Base-by-base conservation (phyloP, 2,329 filamentous ascomycete species). In the Penicillium fuscoglaucum region DNA sequence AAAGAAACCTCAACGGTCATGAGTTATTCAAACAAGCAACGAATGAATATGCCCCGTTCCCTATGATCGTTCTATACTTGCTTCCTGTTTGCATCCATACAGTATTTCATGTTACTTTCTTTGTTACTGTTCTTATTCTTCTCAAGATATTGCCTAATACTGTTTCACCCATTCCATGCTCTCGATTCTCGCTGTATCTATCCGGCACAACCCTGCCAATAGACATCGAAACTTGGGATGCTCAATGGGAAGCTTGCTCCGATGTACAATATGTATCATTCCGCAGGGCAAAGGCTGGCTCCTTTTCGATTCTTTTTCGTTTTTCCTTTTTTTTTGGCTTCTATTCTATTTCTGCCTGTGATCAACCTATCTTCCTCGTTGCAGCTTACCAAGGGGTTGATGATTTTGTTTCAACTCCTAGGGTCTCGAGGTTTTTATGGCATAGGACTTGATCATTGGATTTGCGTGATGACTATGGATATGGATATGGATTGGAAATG, bases 1-100 rank as follows among this genome's bases (percentile, higher is more conserved):
- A 50, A 64, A 62, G 53, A 52, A 61, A 40, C 41, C 54, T 29
- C 53, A 43, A 13, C 61, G 62, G 60, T 64, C 61, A 67, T 66
- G 66, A 66, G 54, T 60, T 66, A 64, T 62, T 66, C 63, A 41
- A 53, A 43, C 62, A 59, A 65, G 60, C 66, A 66, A 69, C 63
- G 67, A 68, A 68, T 67, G 65, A 65, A 68, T 66, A 68, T 61
- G 65, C 59, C 64, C 58, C 61, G 51, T 62, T 58, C 59, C 54
- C 56, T 59, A 62, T 63, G 60, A 64, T 52, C 39, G 46, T 52
- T 45, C 21, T 44, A 55, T 53, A 52, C 45, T 48, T 61, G 47
- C 33, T 57, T 55, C 49, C 57, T 51, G 53, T 55, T 35, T 61
- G 58, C 60, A 60, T 63, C 39, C 52, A 64, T 55, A 50, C 53